Evolutionary conservation across 2,329 filamentous ascomycete genomes (phyloP).

Genomic region (Aspergillus sp.): DNA sequence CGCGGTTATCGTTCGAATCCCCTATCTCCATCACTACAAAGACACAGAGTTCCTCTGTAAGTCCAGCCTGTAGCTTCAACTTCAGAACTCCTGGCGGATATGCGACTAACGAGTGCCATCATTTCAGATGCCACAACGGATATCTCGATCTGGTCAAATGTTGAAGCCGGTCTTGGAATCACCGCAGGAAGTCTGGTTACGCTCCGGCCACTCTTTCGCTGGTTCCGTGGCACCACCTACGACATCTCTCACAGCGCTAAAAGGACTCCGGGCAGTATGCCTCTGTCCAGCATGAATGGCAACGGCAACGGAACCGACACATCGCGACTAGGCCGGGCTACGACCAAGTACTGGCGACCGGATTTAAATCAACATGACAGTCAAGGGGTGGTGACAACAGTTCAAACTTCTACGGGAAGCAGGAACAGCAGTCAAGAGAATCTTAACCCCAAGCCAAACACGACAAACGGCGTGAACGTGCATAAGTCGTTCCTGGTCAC

Average conservation of each 20-base stretch:
- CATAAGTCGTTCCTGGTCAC: conserved; percentile 36
- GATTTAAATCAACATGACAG: conserved; percentile 28
- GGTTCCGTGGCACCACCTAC: conserved; percentile 32
- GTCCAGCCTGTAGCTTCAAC: conserved; percentile 4
- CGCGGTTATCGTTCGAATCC: conserved; percentile 38
- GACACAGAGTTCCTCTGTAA: conserved; percentile 35
- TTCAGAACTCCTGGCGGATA: not conserved
- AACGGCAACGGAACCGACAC: conserved; percentile 7
- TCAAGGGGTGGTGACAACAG: conserved; percentile 27
- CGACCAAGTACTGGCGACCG: conserved; percentile 32
- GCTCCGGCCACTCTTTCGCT: conserved; percentile 49
- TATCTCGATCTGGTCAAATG: conserved; percentile 43
- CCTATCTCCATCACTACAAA: conserved; percentile 35
- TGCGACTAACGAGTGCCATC: not conserved
- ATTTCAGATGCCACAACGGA: conserved; percentile 32
- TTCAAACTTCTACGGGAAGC: conserved; percentile 28
- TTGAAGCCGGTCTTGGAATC: conserved; percentile 42
- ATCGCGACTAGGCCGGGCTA: conserved; percentile 16
- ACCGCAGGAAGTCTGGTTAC: conserved; percentile 51
- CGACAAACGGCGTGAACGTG: conserved; percentile 32
- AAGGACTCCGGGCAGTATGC: conserved; percentile 27
- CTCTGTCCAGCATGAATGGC: conserved; percentile 31
- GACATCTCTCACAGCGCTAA: conserved; percentile 22
- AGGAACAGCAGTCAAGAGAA: conserved; percentile 35
- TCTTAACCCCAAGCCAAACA: conserved; percentile 26